Conservation (phyloP, 495 filamentous ascomycete species). For the Neurospora hispaniola region DNA sequence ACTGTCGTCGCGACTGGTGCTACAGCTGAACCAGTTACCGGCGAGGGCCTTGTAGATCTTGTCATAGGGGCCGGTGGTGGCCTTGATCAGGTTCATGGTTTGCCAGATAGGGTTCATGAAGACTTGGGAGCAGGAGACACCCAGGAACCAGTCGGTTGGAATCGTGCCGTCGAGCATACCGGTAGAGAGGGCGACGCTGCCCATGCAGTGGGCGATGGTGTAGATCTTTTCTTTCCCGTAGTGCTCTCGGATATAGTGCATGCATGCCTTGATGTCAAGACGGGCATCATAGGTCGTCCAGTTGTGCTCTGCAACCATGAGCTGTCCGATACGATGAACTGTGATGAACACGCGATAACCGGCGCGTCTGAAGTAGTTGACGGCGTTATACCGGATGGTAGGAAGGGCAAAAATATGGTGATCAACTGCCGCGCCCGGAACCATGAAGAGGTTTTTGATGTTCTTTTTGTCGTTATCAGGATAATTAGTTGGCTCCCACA, state of each 20-base stretch:
- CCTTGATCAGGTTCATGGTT: conserved; percentile 49
- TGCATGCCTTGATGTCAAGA: conserved; percentile 48
- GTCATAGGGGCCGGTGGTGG: conserved; percentile 35
- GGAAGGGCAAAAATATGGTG: conserved; percentile 55
- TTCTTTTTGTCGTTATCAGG: conserved; percentile 17
- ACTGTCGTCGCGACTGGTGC: conserved; percentile 34
- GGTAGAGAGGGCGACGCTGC: conserved; percentile 46
- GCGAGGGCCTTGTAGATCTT: conserved; percentile 34
- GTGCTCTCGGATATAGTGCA: conserved; percentile 40
- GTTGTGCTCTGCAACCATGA: conserved; percentile 39
- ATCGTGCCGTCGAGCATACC: conserved; percentile 58
- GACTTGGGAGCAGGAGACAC: conserved; percentile 52
- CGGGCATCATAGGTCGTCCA: conserved; percentile 54
- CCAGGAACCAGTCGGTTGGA: conserved; percentile 44
- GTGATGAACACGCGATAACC: conserved; percentile 50
- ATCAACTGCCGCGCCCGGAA: conserved; percentile 53
- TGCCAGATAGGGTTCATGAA: conserved; percentile 56
- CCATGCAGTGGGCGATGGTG: conserved; percentile 57
- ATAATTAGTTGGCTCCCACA: conserved; percentile 40
- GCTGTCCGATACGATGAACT: conserved; percentile 50
- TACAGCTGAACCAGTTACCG: conserved; percentile 46
- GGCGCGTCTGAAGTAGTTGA: conserved; percentile 51
- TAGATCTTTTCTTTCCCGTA: conserved; percentile 37
- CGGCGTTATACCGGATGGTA: conserved; percentile 52
- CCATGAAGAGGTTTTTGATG: conserved; percentile 43